These are phyloP conservation scores for Phytopythium sindhum DNA, from an alignment of 352 stramenopile genomes.

Conservation along the genomic window DNA sequence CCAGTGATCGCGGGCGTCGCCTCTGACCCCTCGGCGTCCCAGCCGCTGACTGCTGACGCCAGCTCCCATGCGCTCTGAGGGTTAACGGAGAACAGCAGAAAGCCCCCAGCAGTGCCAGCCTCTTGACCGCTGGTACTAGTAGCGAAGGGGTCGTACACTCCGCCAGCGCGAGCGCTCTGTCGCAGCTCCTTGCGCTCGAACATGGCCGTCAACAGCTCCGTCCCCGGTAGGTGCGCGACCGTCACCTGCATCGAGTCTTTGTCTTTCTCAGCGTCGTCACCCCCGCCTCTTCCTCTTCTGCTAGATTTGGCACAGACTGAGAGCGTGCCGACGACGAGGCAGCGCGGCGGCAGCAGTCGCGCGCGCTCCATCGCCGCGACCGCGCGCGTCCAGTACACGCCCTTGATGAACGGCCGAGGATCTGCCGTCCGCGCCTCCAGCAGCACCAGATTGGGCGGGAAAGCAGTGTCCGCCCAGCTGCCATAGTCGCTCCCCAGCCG, in stretches of 20 bases:
- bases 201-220: constrained; percentile 31
- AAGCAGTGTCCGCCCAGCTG: constrained; percentile 26
- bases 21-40: constrained; percentile 23
- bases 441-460: constrained; percentile 42
- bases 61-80: constrained; percentile 42
- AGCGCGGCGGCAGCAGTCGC: constrained; percentile 37
- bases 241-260: constrained; percentile 27
- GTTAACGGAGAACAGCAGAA: constrained; percentile 60
- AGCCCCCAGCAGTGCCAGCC: constrained; percentile 21
- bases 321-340: constrained; percentile 33
- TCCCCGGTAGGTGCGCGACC: constrained; percentile 42
- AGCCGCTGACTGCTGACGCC: constrained; percentile 23
- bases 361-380: constrained; percentile 27
- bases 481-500: constrained; percentile 33
- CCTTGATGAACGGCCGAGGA: constrained; percentile 24
- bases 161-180: constrained; percentile 27
- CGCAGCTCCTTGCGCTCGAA: constrained; percentile 59
- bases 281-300: not conserved
- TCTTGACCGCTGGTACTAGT: not conserved
- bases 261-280: constrained; percentile 2
- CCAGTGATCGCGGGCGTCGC: constrained; percentile 26
- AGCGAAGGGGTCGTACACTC: constrained; percentile 33
- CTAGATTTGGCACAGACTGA: constrained; percentile 16
- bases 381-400: constrained; percentile 33
- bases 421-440: constrained; percentile 25